Conservation (phyloP, 805 yeast species). For the Metschnikowia reukaufii region DNA sequence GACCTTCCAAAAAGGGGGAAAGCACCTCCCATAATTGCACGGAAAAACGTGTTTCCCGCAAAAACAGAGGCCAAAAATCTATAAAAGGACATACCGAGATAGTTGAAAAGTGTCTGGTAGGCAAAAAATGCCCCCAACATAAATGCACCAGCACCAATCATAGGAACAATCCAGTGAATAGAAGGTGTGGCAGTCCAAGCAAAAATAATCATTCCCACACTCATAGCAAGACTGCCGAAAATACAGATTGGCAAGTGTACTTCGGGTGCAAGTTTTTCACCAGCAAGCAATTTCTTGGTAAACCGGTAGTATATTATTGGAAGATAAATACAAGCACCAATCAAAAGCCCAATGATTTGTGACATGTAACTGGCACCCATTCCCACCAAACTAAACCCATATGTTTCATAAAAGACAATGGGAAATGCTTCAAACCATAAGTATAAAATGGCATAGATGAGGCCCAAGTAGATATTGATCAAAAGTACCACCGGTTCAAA, state of each 20-base stretch:
- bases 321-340: conserved; percentile 37
- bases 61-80: conserved; percentile 56
- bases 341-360: conserved; percentile 44
- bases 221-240: conserved; percentile 24
- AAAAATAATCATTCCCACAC: conserved; percentile 24
- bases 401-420: conserved; percentile 45
- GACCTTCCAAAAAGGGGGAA: conserved; percentile 66
- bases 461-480: conserved; percentile 34
- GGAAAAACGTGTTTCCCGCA: conserved; percentile 54
- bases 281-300: conserved; percentile 24
- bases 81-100: conserved; percentile 49
- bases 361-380: conserved; percentile 49
- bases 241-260: conserved; percentile 34
- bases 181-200: conserved; percentile 23
- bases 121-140: conserved; percentile 36
- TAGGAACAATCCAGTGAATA: conserved; percentile 24
- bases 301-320: conserved; percentile 25
- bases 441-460: conserved; percentile 53
- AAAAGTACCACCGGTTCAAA: conserved; percentile 17
- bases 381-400: conserved; percentile 49
- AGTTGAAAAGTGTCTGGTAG: conserved; percentile 54
- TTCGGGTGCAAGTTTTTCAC: conserved; percentile 39
- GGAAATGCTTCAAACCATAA: conserved; percentile 66
- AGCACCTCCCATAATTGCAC: conserved; percentile 54
- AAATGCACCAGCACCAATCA: conserved; percentile 24